Percentiles rank a stretch among this genome's conserved stretches.
Conservation (phyloP, 2,329 filamentous ascomycete species). For the Aspergillus neotritici region DNA sequence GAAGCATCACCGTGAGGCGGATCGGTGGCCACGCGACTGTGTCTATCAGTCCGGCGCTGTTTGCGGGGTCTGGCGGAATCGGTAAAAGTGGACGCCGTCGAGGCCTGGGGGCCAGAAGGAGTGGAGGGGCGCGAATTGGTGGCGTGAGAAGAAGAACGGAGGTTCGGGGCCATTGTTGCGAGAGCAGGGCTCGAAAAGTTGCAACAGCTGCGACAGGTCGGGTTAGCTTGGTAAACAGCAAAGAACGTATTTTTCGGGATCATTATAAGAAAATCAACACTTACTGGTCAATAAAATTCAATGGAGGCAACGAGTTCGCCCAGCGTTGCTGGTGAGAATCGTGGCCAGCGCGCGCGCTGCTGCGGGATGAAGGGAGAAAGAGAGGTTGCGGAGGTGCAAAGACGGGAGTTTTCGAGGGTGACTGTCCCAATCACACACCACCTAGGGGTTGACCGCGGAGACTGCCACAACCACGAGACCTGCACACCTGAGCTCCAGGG, state of each 20-base stretch:
- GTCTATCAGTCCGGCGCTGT: constrained; percentile 27
- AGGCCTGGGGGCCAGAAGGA: constrained; percentile 18
- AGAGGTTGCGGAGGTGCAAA: constrained; percentile 22
- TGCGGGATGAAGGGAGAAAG: constrained; percentile 25
- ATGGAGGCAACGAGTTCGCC: constrained; percentile 24
- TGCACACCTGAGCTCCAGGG: constrained; percentile 6
- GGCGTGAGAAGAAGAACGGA: constrained; percentile 30
- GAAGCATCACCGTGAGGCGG: constrained; percentile 13
- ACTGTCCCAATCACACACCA: constrained; percentile 19
- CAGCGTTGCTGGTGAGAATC: constrained; percentile 27
- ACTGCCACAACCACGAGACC: constrained; percentile 14
- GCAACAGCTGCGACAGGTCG: constrained; percentile 11
- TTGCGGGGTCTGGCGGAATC: constrained; percentile 29
- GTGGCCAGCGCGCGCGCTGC: constrained; percentile 28
- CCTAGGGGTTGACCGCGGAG: constrained; percentile 20
- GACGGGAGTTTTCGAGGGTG: constrained; percentile 25
- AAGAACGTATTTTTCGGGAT: constrained; percentile 1
- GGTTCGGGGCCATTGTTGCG: constrained; percentile 30
- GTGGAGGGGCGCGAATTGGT: constrained; percentile 30
- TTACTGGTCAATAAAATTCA: constrained; percentile 20
- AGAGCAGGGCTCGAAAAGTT: constrained; percentile 16
- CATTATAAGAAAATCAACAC: constrained; percentile 10
- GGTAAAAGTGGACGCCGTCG: constrained; percentile 19
- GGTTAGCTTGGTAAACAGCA: constrained; percentile 19
- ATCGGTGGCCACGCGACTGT: constrained; percentile 22